A percentile compares a stretch with the other conserved stretches of the same genome.
Conservation (phyloP, 2,329 filamentous ascomycete genomes). For the Pezicula rhizophila region DNA sequence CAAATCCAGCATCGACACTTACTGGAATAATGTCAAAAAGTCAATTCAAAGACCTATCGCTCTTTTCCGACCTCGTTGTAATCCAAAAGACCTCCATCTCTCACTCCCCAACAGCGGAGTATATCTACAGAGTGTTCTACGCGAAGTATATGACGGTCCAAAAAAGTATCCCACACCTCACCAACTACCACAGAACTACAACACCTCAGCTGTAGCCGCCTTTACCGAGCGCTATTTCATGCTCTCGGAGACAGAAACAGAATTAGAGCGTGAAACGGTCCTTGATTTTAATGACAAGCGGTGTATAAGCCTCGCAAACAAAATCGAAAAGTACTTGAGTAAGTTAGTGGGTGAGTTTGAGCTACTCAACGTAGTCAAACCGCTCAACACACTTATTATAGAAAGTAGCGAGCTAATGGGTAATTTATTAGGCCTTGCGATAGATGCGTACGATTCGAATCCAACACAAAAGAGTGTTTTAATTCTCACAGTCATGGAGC, state of each 20-base stretch:
- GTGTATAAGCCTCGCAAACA: too few relatives aligned
- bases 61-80: slow-evolving; percentile 32
- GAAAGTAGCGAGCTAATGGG: too few relatives aligned
- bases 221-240: slow-evolving; percentile 20
- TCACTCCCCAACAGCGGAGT: slow-evolving; percentile 34
- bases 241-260: slow-evolving; percentile 13
- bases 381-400: too few relatives aligned
- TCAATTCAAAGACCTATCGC: slow-evolving; percentile 32
- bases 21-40: slow-evolving; percentile 36
- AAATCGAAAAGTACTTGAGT: too few relatives aligned
- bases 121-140: slow-evolving; percentile 23
- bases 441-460: slow-evolving; percentile 34
- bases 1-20: too few relatives aligned
- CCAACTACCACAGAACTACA: not conserved
- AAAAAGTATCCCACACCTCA: slow-evolving; percentile 1
- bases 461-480: slow-evolving; percentile 44
- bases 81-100: slow-evolving; percentile 27
- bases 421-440: not conserved
- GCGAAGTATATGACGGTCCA: not conserved
- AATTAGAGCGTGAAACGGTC: too few relatives aligned
- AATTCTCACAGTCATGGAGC: slow-evolving; percentile 47
- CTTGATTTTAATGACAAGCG: too few relatives aligned
- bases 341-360: too few relatives aligned
- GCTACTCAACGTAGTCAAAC: too few relatives aligned
- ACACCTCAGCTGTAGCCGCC: slow-evolving; percentile 1